Conservation (phyloP, 768 basidiomycete genomes). For the Melanogaster broomeanus region DNA sequence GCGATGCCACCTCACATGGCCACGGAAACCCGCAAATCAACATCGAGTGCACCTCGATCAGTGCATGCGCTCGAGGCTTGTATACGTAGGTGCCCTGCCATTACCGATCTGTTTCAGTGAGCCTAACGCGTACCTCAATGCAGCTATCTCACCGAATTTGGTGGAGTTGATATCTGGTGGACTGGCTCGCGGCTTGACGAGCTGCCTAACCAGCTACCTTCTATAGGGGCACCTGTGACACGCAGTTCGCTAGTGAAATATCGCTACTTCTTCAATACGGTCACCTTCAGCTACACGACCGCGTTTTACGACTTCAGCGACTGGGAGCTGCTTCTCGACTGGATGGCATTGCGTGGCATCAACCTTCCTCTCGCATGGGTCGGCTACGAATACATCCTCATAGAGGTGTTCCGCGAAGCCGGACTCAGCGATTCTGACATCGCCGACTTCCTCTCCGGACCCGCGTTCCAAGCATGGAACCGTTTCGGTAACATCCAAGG, state of each 20-base stretch:
- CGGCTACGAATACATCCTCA: slow-evolving; percentile 40
- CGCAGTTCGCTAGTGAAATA: slow-evolving; percentile 38
- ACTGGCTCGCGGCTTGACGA: slow-evolving; percentile 40
- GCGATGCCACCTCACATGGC: slow-evolving; percentile 18
- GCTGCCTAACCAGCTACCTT: slow-evolving; percentile 31
- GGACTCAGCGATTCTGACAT: slow-evolving; percentile 40
- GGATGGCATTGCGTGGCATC: slow-evolving; percentile 42
- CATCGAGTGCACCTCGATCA: slow-evolving; percentile 37
- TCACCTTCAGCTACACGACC: slow-evolving; percentile 43
- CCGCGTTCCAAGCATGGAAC: slow-evolving; percentile 44
- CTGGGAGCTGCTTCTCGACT: slow-evolving; percentile 42
- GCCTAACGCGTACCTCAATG: not conserved
- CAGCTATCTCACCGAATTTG: slow-evolving; percentile 39
- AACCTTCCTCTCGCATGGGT: slow-evolving; percentile 45
- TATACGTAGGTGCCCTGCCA: slow-evolving; percentile 33
- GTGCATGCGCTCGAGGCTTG: slow-evolving; percentile 39
- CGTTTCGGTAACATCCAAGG: slow-evolving; percentile 46
- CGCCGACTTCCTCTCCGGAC: slow-evolving; percentile 35
- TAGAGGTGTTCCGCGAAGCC: slow-evolving; percentile 38
- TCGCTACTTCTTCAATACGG: slow-evolving; percentile 44
- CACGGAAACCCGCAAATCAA: slow-evolving; percentile 19
- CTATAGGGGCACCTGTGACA: slow-evolving; percentile 31
- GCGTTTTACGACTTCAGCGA: slow-evolving; percentile 41
- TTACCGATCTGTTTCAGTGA: not conserved
- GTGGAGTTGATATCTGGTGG: slow-evolving; percentile 45